A percentile compares a stretch with the other conserved stretches of the same genome.
These are phyloP conservation scores for Trametes polyzona DNA, from an alignment of 1,284 basidiomycete species.

Conservation along the genomic window DNA sequence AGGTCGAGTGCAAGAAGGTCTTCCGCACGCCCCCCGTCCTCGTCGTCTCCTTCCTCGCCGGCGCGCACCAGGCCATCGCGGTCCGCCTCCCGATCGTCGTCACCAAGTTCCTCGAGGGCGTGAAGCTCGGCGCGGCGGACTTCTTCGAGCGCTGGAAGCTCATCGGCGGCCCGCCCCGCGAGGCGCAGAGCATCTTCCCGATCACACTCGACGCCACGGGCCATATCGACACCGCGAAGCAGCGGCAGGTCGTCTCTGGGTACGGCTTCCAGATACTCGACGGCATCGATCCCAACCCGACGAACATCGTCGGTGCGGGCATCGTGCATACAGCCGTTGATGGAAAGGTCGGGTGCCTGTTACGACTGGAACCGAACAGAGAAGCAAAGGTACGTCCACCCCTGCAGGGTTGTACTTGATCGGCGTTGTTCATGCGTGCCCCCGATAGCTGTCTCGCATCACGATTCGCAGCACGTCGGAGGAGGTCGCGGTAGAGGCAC, in stretches of 20 bases:
- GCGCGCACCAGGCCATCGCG: constrained; percentile 86
- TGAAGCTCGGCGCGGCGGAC: constrained; percentile 79
- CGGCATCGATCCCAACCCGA: constrained; percentile 85
- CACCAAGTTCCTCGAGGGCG: constrained; percentile 93
- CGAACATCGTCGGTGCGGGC: constrained; percentile 89
- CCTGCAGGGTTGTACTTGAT: background rate
- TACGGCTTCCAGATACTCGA: constrained; percentile 78
- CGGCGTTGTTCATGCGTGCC: constrained; percentile 6
- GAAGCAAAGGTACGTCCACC: constrained; percentile 79
- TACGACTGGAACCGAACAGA: constrained; percentile 92
- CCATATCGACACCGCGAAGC: constrained; percentile 74
- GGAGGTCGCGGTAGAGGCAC: constrained; percentile 82
- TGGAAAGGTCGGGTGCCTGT: constrained; percentile 94
- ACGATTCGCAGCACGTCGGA: constrained; percentile 97
- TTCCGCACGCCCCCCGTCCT: constrained; percentile 85
- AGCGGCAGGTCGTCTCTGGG: constrained; percentile 80
- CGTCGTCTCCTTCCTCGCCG: constrained; percentile 90
- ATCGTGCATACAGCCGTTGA: constrained; percentile 86
- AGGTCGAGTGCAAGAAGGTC: constrained; percentile 91
- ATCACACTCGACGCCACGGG: constrained; percentile 71
- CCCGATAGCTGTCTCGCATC: constrained; percentile 80
- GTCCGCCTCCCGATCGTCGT: constrained; percentile 87
- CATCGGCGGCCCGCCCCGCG: constrained; percentile 92
- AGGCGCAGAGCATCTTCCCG: constrained; percentile 88
- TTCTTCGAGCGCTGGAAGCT: constrained; percentile 99